phyloP scores from a whole-genome alignment of 2,329 filamentous ascomycete genomes.

The Intubia oerlemansii region DNA sequence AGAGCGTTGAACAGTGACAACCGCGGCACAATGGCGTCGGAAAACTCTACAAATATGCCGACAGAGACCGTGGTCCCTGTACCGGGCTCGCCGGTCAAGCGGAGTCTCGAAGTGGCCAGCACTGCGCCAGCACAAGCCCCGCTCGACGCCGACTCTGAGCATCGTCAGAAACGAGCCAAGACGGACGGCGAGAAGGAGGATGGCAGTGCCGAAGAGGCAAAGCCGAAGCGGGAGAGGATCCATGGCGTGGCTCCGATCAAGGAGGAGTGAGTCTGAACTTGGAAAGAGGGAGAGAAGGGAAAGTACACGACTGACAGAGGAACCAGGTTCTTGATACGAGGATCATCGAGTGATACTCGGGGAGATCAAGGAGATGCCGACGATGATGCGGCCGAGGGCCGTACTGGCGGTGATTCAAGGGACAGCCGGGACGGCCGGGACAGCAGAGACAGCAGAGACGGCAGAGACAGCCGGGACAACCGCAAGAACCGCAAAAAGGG shows the following conservation, averaged over 20 bases:
- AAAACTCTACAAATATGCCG: background rate
- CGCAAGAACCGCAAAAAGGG: conserved; percentile 20
- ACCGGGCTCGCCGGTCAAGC: conserved; percentile 3
- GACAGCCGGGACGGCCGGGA: conserved; percentile 4
- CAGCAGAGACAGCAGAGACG: conserved; percentile 8
- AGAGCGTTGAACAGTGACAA: too few relatives aligned
- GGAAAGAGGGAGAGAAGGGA: background rate
- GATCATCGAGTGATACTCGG: background rate
- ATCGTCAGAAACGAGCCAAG: conserved; percentile 34
- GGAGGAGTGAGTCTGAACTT: conserved; percentile 35
- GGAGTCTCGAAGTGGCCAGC: conserved; percentile 1
- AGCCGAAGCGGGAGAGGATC: conserved; percentile 12
- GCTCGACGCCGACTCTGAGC: conserved; percentile 8
- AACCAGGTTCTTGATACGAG: conserved; percentile 19
- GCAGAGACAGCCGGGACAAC: conserved; percentile 10
- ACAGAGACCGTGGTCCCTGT: background rate
- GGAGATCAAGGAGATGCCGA: conserved; percentile 13
- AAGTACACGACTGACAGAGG: background rate
- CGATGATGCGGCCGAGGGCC: conserved; percentile 27
- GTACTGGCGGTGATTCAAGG: conserved; percentile 10
- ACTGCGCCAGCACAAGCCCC: background rate
- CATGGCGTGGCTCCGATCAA: conserved; percentile 52
- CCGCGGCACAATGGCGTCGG: conserved; percentile 1
- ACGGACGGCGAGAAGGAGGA: too few relatives aligned
- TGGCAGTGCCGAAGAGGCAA: too few relatives aligned